Base-by-base conservation (phyloP, 1,284 basidiomycete genomes). In the Moesziomyces sp. region DNA sequence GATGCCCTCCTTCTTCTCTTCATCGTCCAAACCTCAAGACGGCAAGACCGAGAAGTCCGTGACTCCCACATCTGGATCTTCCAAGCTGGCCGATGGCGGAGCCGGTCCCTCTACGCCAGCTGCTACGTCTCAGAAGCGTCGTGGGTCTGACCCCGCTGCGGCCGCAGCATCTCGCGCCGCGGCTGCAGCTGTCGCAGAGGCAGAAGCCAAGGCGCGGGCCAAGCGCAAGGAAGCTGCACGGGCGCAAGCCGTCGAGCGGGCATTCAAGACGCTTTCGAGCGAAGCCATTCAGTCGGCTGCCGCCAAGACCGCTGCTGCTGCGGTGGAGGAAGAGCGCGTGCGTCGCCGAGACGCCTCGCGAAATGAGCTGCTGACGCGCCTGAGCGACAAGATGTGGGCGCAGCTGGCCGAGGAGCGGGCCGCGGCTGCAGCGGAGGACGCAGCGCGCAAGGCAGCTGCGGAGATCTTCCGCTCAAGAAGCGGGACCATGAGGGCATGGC, bases 1-100 rank as follows among this genome's bases (percentile, higher is more conserved):
- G 21, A 46, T 69, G 45, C 66, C 60, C 1, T 63, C 66, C 7
- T 69, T 63, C 56, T 59, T 69, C 28, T 42, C 54, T 16, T 48
- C 60, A 2, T 63, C 66, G 3, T 26, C 46, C 3, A 35, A 21
- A 10, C n/a, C 46, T 6, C 53, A 68, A 38, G 53, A 60, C 18
- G 45, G 48, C 35, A 46, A 55, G 4, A 33, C 24, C 21, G 45
- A 24, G 35, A 40, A 40, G 38, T 30, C 58, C 14, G 14, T n/a
- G 3, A 11, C 19, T 13, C 6, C 43, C 11, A 18, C 54, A 10
- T 43, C 23, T n/a, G 43, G 23, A 21, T 3, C 62, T 33, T 18
- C 33, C 8, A 38, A 52, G 30, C 30, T 18, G 21, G 24, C 30
- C 3, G 46, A 52, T 19, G 24, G 23, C 28, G 42, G 58, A 48